Evolutionary conservation across 805 yeast species (phyloP).

Genomic region (Komagataella populi): DNA sequence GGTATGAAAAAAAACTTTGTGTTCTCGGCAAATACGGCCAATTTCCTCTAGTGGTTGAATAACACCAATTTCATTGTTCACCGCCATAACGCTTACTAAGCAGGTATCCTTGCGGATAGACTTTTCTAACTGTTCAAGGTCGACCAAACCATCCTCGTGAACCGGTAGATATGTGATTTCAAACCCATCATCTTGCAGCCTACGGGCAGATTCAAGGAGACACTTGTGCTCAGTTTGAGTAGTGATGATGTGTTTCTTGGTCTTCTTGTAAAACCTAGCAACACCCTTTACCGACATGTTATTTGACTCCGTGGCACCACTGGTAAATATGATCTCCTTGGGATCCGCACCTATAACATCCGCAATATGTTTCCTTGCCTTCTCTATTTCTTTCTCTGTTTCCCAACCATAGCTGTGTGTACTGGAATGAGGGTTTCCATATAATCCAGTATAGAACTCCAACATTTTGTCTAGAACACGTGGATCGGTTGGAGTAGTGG

Average conservation of each 20-base stretch:
- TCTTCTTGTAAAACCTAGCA: constrained; percentile 79
- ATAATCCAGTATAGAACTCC: constrained; percentile 77
- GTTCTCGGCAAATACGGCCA: constrained; percentile 71
- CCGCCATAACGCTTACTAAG: constrained; percentile 90
- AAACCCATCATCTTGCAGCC: constrained; percentile 91
- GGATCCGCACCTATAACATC: constrained; percentile 83
- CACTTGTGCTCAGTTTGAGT: constrained; percentile 97
- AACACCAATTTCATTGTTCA: constrained; percentile 96
- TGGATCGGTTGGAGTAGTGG: constrained; percentile 97
- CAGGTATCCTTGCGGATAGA: constrained; percentile 87
- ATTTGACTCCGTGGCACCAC: constrained; percentile 97
- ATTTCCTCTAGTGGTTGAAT: constrained; percentile 93
- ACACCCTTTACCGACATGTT: constrained; percentile 94
- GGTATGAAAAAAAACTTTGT: constrained; percentile 92
- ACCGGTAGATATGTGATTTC: constrained; percentile 93
- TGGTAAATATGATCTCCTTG: constrained; percentile 90
- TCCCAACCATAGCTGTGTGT: constrained; percentile 99
- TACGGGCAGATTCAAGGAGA: constrained; percentile 93
- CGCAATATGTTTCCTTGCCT: constrained; percentile 76
- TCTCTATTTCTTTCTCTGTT: constrained; percentile 83
- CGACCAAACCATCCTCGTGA: constrained; percentile 62
- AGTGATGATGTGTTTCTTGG: constrained; percentile 89
- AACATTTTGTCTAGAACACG: constrained; percentile 85
- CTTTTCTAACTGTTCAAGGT: constrained; percentile 61
- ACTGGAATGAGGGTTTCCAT: constrained; percentile 96